These are phyloP conservation scores for Rhytidiadelphus loreus DNA, from an alignment of 225 moss, liverwort and hornwort species.

Conservation along the genomic window DNA sequence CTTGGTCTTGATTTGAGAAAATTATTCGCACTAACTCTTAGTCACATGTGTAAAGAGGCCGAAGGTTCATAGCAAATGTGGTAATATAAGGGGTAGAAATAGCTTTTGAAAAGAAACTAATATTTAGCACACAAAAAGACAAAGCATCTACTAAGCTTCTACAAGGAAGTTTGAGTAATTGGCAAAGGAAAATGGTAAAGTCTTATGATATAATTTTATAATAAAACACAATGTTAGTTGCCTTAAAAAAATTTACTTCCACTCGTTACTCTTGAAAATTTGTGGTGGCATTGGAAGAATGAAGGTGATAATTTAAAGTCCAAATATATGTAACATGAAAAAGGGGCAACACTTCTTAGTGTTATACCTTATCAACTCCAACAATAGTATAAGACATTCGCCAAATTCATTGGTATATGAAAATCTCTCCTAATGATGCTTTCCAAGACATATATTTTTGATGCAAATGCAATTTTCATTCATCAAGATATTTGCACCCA, in stretches of 20 bases:
- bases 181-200: neutral
- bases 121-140: neutral
- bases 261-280: neutral
- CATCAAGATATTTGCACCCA: neutral
- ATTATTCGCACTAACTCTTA: too few species aligned
- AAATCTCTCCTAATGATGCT: neutral
- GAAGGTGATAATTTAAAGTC: neutral
- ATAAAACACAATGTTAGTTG: neutral
- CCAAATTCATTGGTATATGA: neutral
- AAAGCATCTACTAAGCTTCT: too few species aligned
- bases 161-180: neutral
- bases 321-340: neutral
- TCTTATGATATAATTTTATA: rapidly evolving
- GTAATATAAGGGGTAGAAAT: rapidly evolving
- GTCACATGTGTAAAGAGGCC: neutral
- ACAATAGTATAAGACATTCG: neutral
- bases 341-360: rapidly evolving
- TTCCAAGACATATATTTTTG: neutral
- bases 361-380: neutral
- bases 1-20: rapidly evolving
- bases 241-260: rapidly evolving
- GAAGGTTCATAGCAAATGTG: neutral
- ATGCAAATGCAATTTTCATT: neutral
- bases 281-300: neutral
- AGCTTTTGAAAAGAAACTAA: neutral